Base-by-base conservation (phyloP, 148 eudicot genomes). In the Spergularia bocconei region DNA sequence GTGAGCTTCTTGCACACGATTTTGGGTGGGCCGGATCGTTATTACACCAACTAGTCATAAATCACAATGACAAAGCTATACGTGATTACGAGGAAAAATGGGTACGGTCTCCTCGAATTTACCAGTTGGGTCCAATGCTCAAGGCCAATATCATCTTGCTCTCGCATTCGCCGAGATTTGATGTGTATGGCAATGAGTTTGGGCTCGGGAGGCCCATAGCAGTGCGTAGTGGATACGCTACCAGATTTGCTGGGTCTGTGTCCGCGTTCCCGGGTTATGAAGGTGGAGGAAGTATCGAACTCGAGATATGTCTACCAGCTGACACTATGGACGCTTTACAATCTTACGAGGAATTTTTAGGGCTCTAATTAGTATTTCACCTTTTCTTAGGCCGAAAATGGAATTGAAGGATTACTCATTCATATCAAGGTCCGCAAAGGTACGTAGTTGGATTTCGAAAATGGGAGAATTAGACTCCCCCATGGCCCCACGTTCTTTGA, bases 171-270 rank as follows among this genome's bases (percentile, higher is more conserved):
- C 77, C 77, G 19, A 66, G 77, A 14, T 79, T 79, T 13, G 64
- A 73, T 23, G 65, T 73, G 76, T 79, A 79, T 47, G 77, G 73
- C 4, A 66, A 67, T 48, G 68, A 79, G 19, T 79, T 79, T 67
- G 81, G 81, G 39, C 38, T 65, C 33, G 77, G 77, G 14, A 79
- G 57, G 36, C 58, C 81, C 11, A 25, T 71, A 68, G 93, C 89
- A 1, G 83, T 89, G 4, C 70, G 90, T 17, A 89, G 93, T 29
- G 91, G 93, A 0, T 66, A 25, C 69, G 89, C 86, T 7, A 87
- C 82, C 61, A 89, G 87, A 61, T 87, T 81, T 69, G 91, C 79
- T 61, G 93, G 93, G 0, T 86, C 84, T 79, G 83, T 89, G 16
- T 82, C 85, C 17, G 85, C 86, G 2, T 89, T 82, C 25, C 91